Evolutionary conservation across 495 filamentous ascomycete genomes (phyloP), one percentile per base, ranked within the genome.

Genomic region (Aspergillus heteromorphus): DNA sequence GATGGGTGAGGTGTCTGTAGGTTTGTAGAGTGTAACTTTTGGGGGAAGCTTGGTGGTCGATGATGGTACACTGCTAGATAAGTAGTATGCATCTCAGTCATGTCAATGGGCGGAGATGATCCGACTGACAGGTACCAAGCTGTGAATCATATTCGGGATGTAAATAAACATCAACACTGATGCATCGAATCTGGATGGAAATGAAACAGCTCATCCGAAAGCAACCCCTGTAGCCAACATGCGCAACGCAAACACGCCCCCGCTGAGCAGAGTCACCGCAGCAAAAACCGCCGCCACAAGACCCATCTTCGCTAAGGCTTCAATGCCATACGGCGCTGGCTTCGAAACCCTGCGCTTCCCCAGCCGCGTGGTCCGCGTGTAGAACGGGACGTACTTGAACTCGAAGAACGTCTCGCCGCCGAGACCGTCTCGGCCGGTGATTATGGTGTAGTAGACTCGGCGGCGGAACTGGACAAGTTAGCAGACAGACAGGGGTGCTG

Each of bases 371-470:
- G 60, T 71, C 17, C 65, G 67, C 16, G 57, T 63, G 19, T 62
- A 59, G 17, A 80, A 74, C 1, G 87, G 86, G 6, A 87, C 67
- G 62, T 85, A 87, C 63, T 86, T 83, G 66, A 88, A 85, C 17
- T 82, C 79, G 55, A 86, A 87, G 36, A 65, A 61, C 1, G 76
- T 77, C 62, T 82, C 79, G 19, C 73, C 63, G n/a, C 81, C 73
- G 0, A 88, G 74, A 0, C 78, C 83, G 13, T 82, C 78, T 36
- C 75, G 71, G 41, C 84, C 73, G 6, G 83, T 75, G 27, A 86
- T 72, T 38, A 85, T 55, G 10, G 62, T 58, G 54, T 77, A 83
- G 55, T 85, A 81, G 11, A 77, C 54, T 49, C 60, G 74, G 21
- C 82, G 83, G n/a, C 79, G 67, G 9, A 71, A 56, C 63, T 79